These are phyloP conservation scores for Spinellus fusiger DNA, from an alignment of 192 early-diverging fungal species.

Conservation along the genomic window DNA sequence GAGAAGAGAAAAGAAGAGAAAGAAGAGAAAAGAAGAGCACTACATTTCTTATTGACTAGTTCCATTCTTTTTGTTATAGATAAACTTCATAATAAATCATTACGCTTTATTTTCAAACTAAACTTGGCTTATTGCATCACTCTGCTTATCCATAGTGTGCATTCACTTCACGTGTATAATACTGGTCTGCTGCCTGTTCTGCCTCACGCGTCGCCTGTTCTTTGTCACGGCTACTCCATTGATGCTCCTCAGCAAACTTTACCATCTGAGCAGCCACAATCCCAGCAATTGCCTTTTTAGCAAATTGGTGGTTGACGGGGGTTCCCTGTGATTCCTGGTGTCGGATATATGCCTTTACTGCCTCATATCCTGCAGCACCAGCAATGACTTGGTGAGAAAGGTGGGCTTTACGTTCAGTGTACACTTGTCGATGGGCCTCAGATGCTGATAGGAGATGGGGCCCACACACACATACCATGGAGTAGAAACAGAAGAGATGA, in stretches of 20 bases:
- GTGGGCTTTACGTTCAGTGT: not conserved
- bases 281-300: constrained; percentile 13
- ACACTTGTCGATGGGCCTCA: not conserved
- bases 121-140: too few species aligned
- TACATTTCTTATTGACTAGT: too few species aligned
- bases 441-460: not conserved
- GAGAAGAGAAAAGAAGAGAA: too few species aligned
- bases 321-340: constrained; percentile 9
- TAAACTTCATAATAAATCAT: too few species aligned
- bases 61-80: too few species aligned
- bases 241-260: constrained; percentile 11
- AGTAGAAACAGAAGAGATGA: too few species aligned
- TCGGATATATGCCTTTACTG: constrained; percentile 10
- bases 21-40: too few species aligned
- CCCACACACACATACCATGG: too few species aligned
- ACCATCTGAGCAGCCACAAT: constrained; percentile 11
- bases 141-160: too few species aligned
- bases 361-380: constrained; percentile 12
- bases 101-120: too few species aligned
- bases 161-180: constrained; percentile 2
- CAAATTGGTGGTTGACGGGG: constrained; percentile 6
- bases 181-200: constrained; percentile 13
- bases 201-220: constrained; percentile 4
- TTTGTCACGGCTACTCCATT: constrained; percentile 11
- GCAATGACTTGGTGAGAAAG: constrained; percentile 5